A percentile compares a stretch with the other conserved stretches of the same genome.
Conservation (phyloP, 83 land plant genomes). For the Diphasiastrum complanatum region DNA sequence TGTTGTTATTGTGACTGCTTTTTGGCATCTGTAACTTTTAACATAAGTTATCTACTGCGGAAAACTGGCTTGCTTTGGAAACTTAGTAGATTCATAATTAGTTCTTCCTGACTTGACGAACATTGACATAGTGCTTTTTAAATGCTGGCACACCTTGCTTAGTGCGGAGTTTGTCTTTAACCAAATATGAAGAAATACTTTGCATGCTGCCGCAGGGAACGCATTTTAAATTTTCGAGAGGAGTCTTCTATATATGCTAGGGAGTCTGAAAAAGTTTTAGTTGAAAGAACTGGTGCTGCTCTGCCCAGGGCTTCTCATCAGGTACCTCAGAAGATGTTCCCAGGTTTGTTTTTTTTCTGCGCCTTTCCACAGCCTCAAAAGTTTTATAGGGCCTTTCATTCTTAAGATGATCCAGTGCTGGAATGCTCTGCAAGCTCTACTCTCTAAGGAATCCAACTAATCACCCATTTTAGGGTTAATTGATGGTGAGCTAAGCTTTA, state of each 20-base stretch:
- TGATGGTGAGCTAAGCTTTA: too few relatives aligned
- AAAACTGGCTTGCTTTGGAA: too few relatives aligned
- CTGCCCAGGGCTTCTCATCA: constrained; percentile 32
- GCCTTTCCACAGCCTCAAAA: too few relatives aligned
- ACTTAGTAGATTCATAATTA: background rate
- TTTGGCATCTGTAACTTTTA: background rate
- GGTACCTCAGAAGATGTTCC: too few relatives aligned
- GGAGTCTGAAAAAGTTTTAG: constrained; percentile 20
- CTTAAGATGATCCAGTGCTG: too few relatives aligned
- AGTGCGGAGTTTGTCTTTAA: constrained; percentile 2
- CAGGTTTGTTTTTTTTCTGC: too few relatives aligned
- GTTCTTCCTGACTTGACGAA: background rate
- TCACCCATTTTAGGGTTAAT: too few relatives aligned
- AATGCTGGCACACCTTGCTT: background rate
- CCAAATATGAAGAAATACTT: background rate
- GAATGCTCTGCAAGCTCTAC: too few relatives aligned
- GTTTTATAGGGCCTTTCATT: too few relatives aligned
- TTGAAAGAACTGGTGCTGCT: constrained; percentile 20
- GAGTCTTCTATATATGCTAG: constrained; percentile 24
- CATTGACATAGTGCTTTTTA: background rate
- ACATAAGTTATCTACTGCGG: too few relatives aligned
- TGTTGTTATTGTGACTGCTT: background rate
- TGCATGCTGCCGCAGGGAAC: constrained; percentile 33
- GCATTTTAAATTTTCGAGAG: constrained; percentile 35
- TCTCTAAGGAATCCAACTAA: too few relatives aligned